Conservation (phyloP, 345 rosid species). For the Dipteronia sinensis region DNA sequence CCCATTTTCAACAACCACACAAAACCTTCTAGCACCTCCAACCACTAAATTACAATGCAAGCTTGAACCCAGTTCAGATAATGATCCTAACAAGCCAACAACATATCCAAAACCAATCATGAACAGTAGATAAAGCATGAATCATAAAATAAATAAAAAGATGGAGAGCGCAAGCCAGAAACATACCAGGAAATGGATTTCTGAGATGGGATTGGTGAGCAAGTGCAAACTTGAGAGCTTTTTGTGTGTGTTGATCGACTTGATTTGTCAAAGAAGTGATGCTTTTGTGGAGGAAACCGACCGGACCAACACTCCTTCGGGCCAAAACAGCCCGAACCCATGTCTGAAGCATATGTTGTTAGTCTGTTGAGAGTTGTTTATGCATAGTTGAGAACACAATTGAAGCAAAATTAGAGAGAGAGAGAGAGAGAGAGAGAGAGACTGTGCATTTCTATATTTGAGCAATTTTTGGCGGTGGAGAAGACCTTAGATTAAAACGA, state of each 20-base stretch:
- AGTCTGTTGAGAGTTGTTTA: background rate
- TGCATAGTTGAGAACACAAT: background rate
- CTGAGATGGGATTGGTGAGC: background rate
- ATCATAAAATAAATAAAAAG: background rate
- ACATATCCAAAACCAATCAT: background rate
- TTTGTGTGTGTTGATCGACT: background rate
- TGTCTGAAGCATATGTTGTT: conserved; percentile 4
- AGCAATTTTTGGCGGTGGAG: background rate
- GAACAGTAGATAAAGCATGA: background rate
- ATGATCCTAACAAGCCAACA: conserved; percentile 15
- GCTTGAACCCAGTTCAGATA: conserved; percentile 13
- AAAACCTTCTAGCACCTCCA: conserved; percentile 34
- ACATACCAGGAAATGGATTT: background rate
- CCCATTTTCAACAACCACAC: conserved; percentile 29
- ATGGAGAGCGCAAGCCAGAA: background rate
- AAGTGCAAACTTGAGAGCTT: background rate
- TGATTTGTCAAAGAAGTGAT: conserved; percentile 3
- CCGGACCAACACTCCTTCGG: background rate
- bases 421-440: no score
- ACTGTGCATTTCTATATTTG: background rate
- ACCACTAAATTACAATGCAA: conserved; percentile 16
- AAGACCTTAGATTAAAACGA: background rate
- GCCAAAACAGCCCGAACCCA: conserved; percentile 6
- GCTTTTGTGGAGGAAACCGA: background rate
- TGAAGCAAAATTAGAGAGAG: background rate